Evolutionary conservation across 2,329 filamentous ascomycete genomes (phyloP).

Genomic region (Moelleriella libera): DNA sequence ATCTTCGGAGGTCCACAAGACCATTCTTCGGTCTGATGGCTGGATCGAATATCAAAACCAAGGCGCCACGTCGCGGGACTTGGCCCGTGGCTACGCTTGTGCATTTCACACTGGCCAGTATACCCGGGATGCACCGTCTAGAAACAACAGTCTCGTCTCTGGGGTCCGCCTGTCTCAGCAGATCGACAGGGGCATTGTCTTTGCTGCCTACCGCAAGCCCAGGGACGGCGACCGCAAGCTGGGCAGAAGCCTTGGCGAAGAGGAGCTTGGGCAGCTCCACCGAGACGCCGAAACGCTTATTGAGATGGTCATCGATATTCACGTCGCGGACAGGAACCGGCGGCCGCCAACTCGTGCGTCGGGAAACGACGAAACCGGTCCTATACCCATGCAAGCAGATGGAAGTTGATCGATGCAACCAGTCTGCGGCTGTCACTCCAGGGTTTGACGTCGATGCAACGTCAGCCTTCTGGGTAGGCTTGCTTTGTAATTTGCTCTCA

Average conservation of each 20-base stretch:
- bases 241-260: slow-evolving; percentile 17
- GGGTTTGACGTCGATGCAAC: background rate
- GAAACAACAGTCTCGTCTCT: slow-evolving; percentile 12
- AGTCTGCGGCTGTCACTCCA: background rate
- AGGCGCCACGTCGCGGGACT: slow-evolving; percentile 25
- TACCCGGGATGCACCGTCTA: slow-evolving; percentile 12
- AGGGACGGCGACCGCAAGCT: slow-evolving; percentile 20
- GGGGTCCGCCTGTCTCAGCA: slow-evolving; percentile 9
- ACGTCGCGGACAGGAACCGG: slow-evolving; percentile 23
- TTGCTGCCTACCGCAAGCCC: slow-evolving; percentile 39
- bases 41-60: slow-evolving; percentile 40
- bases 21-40: slow-evolving; percentile 30
- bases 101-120: slow-evolving; percentile 34
- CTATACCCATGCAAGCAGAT: slow-evolving; percentile 17
- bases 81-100: slow-evolving; percentile 36
- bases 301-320: slow-evolving; percentile 36
- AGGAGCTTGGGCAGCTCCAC: slow-evolving; percentile 30
- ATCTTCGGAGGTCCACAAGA: slow-evolving; percentile 31
- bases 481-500: background rate
- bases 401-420: slow-evolving; percentile 2
- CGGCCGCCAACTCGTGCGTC: slow-evolving; percentile 12
- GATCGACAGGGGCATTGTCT: slow-evolving; percentile 38
- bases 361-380: slow-evolving; percentile 21
- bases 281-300: slow-evolving; percentile 37
- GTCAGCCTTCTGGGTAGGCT: background rate